Conservation (phyloP, 2,329 filamentous ascomycete genomes). For the Hypoxylon sp. region DNA sequence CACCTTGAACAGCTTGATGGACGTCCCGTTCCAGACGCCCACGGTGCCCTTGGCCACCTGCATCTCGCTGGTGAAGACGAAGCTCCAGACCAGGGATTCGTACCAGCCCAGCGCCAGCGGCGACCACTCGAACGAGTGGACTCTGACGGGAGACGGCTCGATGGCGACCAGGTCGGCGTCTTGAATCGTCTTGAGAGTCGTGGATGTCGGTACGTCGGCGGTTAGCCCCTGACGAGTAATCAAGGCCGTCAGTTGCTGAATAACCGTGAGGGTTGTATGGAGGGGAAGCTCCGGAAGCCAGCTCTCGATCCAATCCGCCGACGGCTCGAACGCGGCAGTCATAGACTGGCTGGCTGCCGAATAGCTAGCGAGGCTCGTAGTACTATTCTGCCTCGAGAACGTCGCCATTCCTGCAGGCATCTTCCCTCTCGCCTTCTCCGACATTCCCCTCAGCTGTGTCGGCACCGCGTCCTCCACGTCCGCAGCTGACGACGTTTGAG, state of each 20-base stretch:
- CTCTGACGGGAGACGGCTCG: slow-evolving; percentile 75
- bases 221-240: slow-evolving; percentile 60
- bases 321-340: slow-evolving; percentile 75
- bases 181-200: slow-evolving; percentile 63
- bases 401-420: slow-evolving; percentile 84
- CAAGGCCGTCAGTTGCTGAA: slow-evolving; percentile 68
- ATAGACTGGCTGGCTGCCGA: slow-evolving; percentile 65
- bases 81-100: slow-evolving; percentile 90
- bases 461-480: slow-evolving; percentile 80
- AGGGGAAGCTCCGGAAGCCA: slow-evolving; percentile 93
- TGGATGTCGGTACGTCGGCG: slow-evolving; percentile 53
- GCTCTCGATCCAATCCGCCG: slow-evolving; percentile 84
- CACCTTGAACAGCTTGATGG: slow-evolving; percentile 86
- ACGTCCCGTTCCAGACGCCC: slow-evolving; percentile 92
- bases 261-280: slow-evolving; percentile 82
- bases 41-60: slow-evolving; percentile 84
- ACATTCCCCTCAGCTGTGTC: slow-evolving; percentile 87
- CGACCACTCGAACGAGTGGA: slow-evolving; percentile 95
- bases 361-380: slow-evolving; percentile 76
- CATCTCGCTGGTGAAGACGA: slow-evolving; percentile 92
- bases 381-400: slow-evolving; percentile 91
- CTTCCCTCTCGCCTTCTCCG: slow-evolving; percentile 95
- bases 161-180: slow-evolving; percentile 72
- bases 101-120: slow-evolving; percentile 93
- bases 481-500: slow-evolving; percentile 73